Evolutionary conservation across 495 filamentous ascomycete genomes (phyloP), one percentile per base, ranked within the genome.

Genomic region (Aspergillus carlsbadensis): DNA sequence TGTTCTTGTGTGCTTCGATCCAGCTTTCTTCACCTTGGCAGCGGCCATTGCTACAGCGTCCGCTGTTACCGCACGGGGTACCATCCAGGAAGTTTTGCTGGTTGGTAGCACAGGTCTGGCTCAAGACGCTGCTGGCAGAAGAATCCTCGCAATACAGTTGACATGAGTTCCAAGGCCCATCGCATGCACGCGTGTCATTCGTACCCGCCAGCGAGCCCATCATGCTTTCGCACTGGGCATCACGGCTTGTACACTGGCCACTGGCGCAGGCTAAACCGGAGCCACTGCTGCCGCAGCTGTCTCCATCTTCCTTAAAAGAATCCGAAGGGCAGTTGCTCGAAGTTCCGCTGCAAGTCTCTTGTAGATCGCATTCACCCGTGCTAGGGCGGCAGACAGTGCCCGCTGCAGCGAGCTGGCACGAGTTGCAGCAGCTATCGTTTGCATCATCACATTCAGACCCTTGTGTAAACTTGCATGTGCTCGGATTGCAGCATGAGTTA

Each of bases 61-160:
- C 94, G 52, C 90, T 90, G 20, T 90, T 86, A 47, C 86, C 81
- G 69, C 94, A 98, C 3, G 84, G 78, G 7, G 94, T 98, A 11
- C 94, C 94, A 66, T 98, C 95, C 36, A 98, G 78, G 74, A 95
- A 98, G 69, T 96, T 93, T 70, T 96, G 91, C 63, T 90, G 83
- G 77, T 94, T 67, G 84, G 88, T 68, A 86, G 96, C 36, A 77
- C 79, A 64, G 78, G 78, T 10, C 71, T 84, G 83, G 52, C 92
- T 17, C 17, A 21, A 6, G 82, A 45, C 82, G 67, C n/a, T 88
- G 83, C 5, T 88, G 87, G 8, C 82, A 80, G 72, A 93, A 98
- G 31, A 84, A 84, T 18, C 45, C 17, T 13, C 14, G 35, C 45
- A 49, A 14, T 20, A 49, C 20, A 98, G 72, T 47, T 76, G 77